Base-by-base conservation (phyloP, 352 stramenopile genomes). In the Phytophthora meadii region DNA sequence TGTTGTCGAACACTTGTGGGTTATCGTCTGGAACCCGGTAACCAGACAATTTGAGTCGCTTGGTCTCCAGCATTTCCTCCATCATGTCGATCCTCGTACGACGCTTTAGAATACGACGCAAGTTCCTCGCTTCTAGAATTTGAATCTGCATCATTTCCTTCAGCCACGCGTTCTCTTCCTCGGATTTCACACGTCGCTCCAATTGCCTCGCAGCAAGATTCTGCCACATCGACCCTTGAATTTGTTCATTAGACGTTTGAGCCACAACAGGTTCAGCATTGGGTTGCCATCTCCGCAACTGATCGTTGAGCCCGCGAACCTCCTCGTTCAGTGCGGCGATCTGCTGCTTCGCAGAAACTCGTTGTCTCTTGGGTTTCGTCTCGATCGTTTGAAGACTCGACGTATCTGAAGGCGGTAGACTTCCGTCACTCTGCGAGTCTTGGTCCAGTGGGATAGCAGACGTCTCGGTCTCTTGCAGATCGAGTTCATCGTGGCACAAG, bases 91-190 rank as follows among this genome's bases (percentile, higher is more conserved):
- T 55, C 39, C 63, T 68, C 4, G 42, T 60, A 28, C 68, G 61
- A 4, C 70, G 70, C 5, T 70, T 70, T 0, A 72, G 28, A 27
- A 65, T 50, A 2, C 60, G 65, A 7, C 59, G 54, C 25, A 74
- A 30, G 30, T 74, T 75, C 25, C 47, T 75, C 5, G 65, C 53
- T 32, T 70, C 50, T 22, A 65, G 55, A 17, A 78, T 30, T 28
- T 80, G 72, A 7, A 67, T 44, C 30, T 80, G 44, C 15, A 77
- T 10, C 49, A 75, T 65, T 6, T 57, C 19, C 7, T 59, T 60
- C 6, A 80, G 54, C 12, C 50, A 51, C 0, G 15, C 30, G 36
- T 80, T 80, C 12, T 75, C 64, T 34, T 57, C 44, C 19, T 80
- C 63, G 0, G 72, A 65, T 3, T 42, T 40, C 3, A 55, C 28